A percentile compares a stretch with the other conserved stretches of the same genome.
Conservation (phyloP, 768 basidiomycete genomes). For the Serendipita indica region DNA sequence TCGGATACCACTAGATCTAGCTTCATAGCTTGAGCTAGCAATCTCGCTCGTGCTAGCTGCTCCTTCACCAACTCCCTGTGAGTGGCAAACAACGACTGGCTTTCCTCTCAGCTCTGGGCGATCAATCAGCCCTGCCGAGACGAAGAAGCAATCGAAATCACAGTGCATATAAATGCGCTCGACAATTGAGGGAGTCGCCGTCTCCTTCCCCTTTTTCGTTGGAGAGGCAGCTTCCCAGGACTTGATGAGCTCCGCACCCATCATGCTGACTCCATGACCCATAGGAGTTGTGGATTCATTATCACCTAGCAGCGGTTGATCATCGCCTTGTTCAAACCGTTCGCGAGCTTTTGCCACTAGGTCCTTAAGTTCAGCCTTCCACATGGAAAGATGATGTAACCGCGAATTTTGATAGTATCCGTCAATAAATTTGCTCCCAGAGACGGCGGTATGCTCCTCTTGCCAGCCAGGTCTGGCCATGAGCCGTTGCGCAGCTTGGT, state of each 20-base stretch:
- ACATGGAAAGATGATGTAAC: constrained; percentile 80
- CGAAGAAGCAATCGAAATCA: constrained; percentile 96
- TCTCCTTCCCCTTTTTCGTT: constrained; percentile 30
- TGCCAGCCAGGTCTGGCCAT: constrained; percentile 83
- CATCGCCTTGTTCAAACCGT: constrained; percentile 35
- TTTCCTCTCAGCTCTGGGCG: constrained; percentile 73
- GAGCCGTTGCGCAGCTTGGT: constrained; percentile 55
- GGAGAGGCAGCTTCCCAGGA: constrained; percentile 10
- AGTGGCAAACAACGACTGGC: constrained; percentile 91
- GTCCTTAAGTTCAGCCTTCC: constrained; percentile 78
- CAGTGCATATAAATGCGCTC: constrained; percentile 76
- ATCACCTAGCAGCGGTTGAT: constrained; percentile 10
- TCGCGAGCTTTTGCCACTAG: constrained; percentile 72
- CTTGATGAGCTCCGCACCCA: constrained; percentile 20
- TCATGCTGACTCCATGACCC: constrained; percentile 19
- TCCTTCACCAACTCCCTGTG: constrained; percentile 61
- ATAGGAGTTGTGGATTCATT: background rate
- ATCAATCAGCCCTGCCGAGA: constrained; percentile 70
- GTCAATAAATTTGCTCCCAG: constrained; percentile 67
- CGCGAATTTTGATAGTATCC: constrained; percentile 69
- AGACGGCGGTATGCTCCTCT: constrained; percentile 69
- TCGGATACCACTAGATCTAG: constrained; percentile 70
- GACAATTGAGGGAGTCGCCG: constrained; percentile 31
- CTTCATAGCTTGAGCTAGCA: constrained; percentile 89
- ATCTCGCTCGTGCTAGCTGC: constrained; percentile 81